Conservation (phyloP, 2,329 filamentous ascomycete genomes). For the Pseudogymnoascus sp. region DNA sequence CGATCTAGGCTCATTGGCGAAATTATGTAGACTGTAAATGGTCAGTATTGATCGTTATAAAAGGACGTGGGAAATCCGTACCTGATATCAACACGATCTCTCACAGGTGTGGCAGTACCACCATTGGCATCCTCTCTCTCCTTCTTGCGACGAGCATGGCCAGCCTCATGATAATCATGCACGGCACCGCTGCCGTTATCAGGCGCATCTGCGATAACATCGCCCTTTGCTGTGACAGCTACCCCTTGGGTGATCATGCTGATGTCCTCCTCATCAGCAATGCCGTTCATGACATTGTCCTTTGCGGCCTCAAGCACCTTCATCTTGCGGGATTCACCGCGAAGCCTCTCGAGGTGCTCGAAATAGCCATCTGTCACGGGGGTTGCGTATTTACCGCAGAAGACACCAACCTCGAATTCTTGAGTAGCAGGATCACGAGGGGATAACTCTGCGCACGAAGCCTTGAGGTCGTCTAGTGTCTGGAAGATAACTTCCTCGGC, state of each 20-base stretch:
- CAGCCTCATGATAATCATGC: conserved; percentile 15
- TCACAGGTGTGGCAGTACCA: conserved; percentile 22
- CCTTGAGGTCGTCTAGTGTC: conserved; percentile 68
- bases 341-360: conserved; percentile 62
- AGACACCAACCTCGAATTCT: conserved; percentile 84
- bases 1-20: conserved; percentile 23
- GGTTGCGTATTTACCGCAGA: conserved; percentile 80
- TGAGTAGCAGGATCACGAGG: conserved; percentile 46
- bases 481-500: conserved; percentile 73
- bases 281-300: conserved; percentile 54
- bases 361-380: conserved; percentile 74
- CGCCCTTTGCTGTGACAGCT: conserved; percentile 43
- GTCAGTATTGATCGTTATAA: neutral
- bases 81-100: conserved; percentile 31
- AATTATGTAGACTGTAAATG: conserved; percentile 24
- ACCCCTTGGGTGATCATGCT: conserved; percentile 55
- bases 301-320: conserved; percentile 58
- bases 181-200: conserved; percentile 12
- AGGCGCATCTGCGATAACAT: conserved; percentile 41
- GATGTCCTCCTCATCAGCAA: conserved; percentile 51
- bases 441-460: conserved; percentile 65
- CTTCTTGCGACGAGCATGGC: conserved; percentile 21
- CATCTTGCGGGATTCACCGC: conserved; percentile 60
- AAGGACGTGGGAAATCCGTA: conserved; percentile 14
- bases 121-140: conserved; percentile 20